Percentiles rank a stretch among this genome's conserved stretches.
Evolutionary conservation across 495 filamentous ascomycete genomes (phyloP).

Genomic region (Oleoguttula mirabilis): DNA sequence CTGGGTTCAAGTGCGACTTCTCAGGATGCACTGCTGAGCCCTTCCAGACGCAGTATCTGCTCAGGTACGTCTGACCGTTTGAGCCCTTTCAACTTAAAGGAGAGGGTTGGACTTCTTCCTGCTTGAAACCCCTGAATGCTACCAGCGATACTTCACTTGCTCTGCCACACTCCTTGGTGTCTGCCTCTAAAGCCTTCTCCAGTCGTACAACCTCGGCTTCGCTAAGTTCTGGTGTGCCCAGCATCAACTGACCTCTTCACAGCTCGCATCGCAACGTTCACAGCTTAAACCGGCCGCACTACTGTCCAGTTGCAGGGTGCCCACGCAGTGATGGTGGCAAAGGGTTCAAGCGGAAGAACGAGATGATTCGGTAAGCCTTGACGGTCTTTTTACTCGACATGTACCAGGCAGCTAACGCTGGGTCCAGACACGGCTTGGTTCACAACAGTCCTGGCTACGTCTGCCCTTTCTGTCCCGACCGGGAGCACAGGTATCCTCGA

Average conservation of each 20-base stretch:
- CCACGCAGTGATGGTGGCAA: conserved; percentile 70
- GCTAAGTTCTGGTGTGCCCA: no score
- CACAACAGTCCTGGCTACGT: conserved; percentile 94
- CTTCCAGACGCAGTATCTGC: conserved; percentile 83
- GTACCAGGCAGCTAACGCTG: no score
- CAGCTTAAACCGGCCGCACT: conserved; percentile 79
- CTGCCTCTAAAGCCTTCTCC: no score
- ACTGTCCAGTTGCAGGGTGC: conserved; percentile 73
- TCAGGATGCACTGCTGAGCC: conserved; percentile 67
- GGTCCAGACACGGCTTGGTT: conserved; percentile 87
- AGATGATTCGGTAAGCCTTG: no score
- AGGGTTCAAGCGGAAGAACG: conserved; percentile 97
- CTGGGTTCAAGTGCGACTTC: conserved; percentile 52
- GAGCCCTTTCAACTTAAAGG: neutral
- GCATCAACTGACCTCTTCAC: no score
- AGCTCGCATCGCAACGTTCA: conserved; percentile 98
- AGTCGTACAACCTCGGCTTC: no score
- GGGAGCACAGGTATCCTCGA: conserved; percentile 91
- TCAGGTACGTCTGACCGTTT: conserved; percentile 60
- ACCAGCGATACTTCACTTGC: no score
- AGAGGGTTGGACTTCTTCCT: neutral
- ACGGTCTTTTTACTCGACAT: no score
- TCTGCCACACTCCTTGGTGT: no score
- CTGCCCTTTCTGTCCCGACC: conserved; percentile 90
- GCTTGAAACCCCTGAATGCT: no score